Conservation (phyloP, 2,329 filamentous ascomycete genomes). For the Penicillium thymicola region DNA sequence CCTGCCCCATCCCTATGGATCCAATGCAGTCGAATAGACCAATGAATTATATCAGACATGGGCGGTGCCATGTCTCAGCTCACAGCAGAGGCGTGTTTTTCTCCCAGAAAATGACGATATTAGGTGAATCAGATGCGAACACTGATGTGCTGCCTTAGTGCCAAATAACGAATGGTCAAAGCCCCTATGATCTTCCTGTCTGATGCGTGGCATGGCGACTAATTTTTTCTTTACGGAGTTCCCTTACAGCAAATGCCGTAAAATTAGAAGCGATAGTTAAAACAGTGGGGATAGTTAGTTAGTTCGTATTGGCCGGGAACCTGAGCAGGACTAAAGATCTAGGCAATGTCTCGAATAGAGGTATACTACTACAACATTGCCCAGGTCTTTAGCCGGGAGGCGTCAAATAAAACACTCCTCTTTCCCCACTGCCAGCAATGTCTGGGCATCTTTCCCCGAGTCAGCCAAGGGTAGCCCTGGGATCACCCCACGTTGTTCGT, state of each 20-base stretch:
- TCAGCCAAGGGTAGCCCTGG: not conserved
- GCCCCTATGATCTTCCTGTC: not conserved
- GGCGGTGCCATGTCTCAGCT: constrained; percentile 22
- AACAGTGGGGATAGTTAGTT: not conserved
- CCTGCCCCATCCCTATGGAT: constrained; percentile 3
- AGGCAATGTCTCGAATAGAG: not conserved
- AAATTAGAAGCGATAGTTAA: not conserved
- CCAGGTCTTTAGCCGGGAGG: not conserved
- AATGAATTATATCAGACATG: constrained; percentile 11
- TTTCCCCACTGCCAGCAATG: not conserved
- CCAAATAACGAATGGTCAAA: not conserved
- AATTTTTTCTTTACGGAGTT: not conserved
- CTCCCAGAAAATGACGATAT: constrained; percentile 7
- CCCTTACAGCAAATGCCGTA: not conserved
- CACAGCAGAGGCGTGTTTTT: constrained; percentile 10
- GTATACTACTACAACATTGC: not conserved
- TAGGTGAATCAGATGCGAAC: constrained; percentile 22
- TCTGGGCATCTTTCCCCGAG: not conserved
- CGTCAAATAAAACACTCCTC: not conserved
- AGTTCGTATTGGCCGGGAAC: not conserved
- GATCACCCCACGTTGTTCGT: constrained; percentile 1
- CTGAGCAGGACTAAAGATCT: not conserved
- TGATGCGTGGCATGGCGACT: constrained; percentile 2
- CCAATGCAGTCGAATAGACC: constrained; percentile 1
- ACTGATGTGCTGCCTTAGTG: constrained; percentile 15